phyloP scores from a whole-genome alignment of 176 grass and related monocot genomes.

The Thalia dealbata region DNA sequence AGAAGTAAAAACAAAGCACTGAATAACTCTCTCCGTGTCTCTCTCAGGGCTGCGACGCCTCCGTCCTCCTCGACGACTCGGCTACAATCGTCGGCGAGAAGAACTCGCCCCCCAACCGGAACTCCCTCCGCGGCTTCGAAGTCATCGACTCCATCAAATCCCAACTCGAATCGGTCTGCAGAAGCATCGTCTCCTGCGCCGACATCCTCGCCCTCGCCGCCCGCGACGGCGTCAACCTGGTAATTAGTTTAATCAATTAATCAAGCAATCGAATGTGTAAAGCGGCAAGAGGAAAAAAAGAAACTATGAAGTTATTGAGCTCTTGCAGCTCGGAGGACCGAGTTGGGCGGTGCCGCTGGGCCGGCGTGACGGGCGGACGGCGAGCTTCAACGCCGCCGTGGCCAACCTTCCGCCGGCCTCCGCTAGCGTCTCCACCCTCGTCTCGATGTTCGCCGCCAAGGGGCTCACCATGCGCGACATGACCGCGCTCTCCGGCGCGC shows the following conservation, averaged over 20 bases:
- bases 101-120: slow-evolving; percentile 1
- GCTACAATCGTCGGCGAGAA: background rate
- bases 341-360: background rate
- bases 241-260: no score
- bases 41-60: slow-evolving; percentile 7
- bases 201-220: slow-evolving; percentile 11
- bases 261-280: no score
- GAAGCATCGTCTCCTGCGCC: background rate
- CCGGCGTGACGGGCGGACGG: background rate
- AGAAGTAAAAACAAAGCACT: no score
- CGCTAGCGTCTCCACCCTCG: background rate
- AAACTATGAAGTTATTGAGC: no score
- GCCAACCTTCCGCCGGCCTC: slow-evolving; percentile 2
- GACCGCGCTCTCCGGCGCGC: slow-evolving; percentile 16
- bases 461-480: slow-evolving; percentile 3
- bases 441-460: background rate
- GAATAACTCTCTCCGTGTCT: background rate
- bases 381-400: background rate
- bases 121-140: slow-evolving; percentile 6
- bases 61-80: slow-evolving; percentile 7
- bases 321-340: slow-evolving; percentile 6
- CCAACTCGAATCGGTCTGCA: background rate
- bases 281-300: no score
- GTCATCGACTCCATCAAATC: slow-evolving; percentile 9
- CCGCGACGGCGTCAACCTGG: background rate